Evolutionary conservation across 441 rosid species (phyloP).

Genomic region (Eutrema salsugineum): DNA sequence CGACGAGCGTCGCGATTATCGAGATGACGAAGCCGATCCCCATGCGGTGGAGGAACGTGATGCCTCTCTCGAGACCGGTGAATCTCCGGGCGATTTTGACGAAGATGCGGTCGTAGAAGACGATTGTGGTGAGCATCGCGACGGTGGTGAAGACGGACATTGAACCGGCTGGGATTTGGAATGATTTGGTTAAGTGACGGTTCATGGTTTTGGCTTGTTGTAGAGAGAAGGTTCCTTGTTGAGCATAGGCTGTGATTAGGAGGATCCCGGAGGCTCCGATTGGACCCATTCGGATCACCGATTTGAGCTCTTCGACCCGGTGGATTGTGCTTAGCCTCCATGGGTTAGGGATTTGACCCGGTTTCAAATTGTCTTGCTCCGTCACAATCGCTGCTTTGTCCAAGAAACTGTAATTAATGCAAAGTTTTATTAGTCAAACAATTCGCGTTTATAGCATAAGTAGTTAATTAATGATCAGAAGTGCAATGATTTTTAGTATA

Average conservation of each 20-base stretch:
- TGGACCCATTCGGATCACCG: slow-evolving; percentile 88
- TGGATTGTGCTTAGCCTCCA: slow-evolving; percentile 89
- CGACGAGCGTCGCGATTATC: slow-evolving; percentile 67
- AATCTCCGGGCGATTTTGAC: slow-evolving; percentile 47
- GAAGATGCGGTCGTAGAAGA: slow-evolving; percentile 62
- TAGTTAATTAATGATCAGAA: background rate
- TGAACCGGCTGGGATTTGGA: slow-evolving; percentile 87
- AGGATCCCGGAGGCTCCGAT: slow-evolving; percentile 91
- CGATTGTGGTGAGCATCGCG: slow-evolving; percentile 74
- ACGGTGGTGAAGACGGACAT: slow-evolving; percentile 83
- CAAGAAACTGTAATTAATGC: slow-evolving; percentile 46
- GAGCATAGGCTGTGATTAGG: slow-evolving; percentile 82
- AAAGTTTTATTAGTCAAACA: background rate
- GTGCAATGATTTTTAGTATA: background rate
- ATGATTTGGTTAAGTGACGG: slow-evolving; percentile 61
- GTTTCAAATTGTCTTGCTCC: slow-evolving; percentile 50
- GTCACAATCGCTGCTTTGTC: slow-evolving; percentile 84
- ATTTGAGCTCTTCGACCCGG: slow-evolving; percentile 88
- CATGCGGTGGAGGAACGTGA: slow-evolving; percentile 77
- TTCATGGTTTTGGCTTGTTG: slow-evolving; percentile 94
- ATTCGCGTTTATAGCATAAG: no score
- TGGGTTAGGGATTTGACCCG: slow-evolving; percentile 45
- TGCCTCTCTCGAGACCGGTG: slow-evolving; percentile 87
- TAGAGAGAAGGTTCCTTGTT: slow-evolving; percentile 81
- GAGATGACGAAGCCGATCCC: slow-evolving; percentile 82